These are phyloP conservation scores for Linanthus parryae DNA, from an alignment of 148 eudicot species.

Conservation along the genomic window DNA sequence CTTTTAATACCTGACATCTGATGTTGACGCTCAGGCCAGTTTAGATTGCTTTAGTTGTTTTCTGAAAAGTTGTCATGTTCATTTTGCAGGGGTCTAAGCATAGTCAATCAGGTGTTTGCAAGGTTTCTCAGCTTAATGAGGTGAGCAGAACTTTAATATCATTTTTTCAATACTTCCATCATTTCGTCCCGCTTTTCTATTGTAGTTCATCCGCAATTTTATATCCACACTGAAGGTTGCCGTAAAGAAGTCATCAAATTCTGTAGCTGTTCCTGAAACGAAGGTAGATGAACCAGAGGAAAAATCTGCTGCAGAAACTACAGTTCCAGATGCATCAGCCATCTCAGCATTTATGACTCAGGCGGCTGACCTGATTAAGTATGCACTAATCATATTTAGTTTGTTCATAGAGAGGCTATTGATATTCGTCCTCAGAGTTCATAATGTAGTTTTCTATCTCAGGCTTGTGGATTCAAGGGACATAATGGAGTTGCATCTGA, in stretches of 20 bases:
- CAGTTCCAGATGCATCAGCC: conserved; percentile 33
- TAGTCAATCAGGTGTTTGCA: conserved; percentile 23
- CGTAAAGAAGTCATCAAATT: conserved; percentile 25
- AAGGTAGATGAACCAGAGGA: conserved; percentile 14
- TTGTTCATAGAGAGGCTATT: neutral
- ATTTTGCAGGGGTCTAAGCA: conserved; percentile 24
- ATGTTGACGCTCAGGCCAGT: neutral
- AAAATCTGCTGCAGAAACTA: conserved; percentile 9
- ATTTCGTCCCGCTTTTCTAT: neutral
- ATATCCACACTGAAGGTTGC: conserved; percentile 19
- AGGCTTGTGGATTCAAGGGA: conserved; percentile 61
- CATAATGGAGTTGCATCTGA: conserved; percentile 50
- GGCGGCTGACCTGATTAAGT: conserved; percentile 43
- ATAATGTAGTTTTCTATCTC: conserved; percentile 6
- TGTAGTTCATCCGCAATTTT: conserved; percentile 5
- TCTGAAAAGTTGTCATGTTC: too few relatives aligned
- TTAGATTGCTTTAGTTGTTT: neutral
- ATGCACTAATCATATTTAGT: neutral
- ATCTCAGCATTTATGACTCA: conserved; percentile 42
- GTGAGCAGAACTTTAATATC: conserved; percentile 15
- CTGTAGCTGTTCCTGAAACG: conserved; percentile 21
- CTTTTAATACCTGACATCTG: too few relatives aligned
- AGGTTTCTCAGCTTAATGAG: conserved; percentile 37
- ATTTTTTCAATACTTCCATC: neutral
- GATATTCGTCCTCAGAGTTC: neutral